Conservation (phyloP, 139 green algal genomes). For the Bryopsis sp. region DNA sequence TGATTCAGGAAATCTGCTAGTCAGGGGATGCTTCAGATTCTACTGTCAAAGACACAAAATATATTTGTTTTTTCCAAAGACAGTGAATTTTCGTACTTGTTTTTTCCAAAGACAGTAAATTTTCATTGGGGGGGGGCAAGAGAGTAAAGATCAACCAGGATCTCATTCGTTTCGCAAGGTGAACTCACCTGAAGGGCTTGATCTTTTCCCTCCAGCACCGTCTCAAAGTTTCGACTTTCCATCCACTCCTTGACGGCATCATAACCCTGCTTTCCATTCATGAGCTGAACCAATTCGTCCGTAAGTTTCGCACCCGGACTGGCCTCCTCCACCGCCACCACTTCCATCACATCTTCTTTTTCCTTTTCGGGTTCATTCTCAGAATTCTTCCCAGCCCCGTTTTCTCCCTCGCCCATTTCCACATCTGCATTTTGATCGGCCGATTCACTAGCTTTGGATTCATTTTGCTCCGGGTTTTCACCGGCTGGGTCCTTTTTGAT, state of each 20-base stretch:
- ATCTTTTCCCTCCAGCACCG: neutral
- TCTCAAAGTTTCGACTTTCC: slow-evolving; percentile 7
- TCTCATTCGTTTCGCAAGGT: neutral
- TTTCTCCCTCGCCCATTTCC: neutral
- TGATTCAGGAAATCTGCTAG: neutral
- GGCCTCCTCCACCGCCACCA: neutral
- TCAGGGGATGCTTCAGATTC: neutral
- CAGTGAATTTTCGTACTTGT: no score
- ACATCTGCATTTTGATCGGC: neutral
- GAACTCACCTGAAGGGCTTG: neutral
- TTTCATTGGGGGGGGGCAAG: no score
- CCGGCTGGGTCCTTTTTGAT: neutral
- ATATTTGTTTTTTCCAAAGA: no score
- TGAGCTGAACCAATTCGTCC: neutral
- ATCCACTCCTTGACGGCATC: slow-evolving; percentile 27
- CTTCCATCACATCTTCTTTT: slow-evolving; percentile 1
- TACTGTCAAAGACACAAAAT: neutral
- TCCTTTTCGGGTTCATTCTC: slow-evolving; percentile 22
- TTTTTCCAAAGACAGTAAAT: no score
- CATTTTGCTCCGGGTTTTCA: neutral
- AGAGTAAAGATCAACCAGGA: neutral
- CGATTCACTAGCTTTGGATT: neutral
- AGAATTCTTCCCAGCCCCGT: neutral
- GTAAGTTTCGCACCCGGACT: neutral
- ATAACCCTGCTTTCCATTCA: slow-evolving; percentile 11